A percentile compares a stretch with the other conserved stretches of the same genome.
These are phyloP conservation scores for Lactarius evosmus DNA, from an alignment of 768 basidiomycete genomes.

Conservation along the genomic window DNA sequence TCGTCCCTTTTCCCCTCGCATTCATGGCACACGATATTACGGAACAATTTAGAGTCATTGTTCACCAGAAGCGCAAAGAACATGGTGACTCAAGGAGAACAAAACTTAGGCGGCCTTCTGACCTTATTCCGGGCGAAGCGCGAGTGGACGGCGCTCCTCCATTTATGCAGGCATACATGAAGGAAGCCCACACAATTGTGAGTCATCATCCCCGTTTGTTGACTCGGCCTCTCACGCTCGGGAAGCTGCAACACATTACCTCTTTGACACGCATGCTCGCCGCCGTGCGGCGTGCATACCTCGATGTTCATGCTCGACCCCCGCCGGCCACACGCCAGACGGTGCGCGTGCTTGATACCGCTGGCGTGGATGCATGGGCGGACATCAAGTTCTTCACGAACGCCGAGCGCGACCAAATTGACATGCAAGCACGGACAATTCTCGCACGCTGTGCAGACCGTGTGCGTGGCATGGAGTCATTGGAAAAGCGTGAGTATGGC, in stretches of 20 bases:
- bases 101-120: conserved; percentile 1
- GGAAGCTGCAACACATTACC: conserved; percentile 68
- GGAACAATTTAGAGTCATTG: conserved; percentile 15
- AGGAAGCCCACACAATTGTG: conserved; percentile 74
- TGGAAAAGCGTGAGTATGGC: conserved; percentile 76
- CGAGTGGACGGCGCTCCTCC: conserved; percentile 28
- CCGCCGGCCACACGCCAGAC: conserved; percentile 52
- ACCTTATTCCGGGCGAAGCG: conserved; percentile 17
- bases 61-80: conserved; percentile 16
- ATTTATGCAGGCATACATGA: conserved; percentile 63
- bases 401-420: conserved; percentile 93
- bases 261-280: conserved; percentile 69
- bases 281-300: conserved; percentile 80
- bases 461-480: conserved; percentile 80
- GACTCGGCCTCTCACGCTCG: conserved; percentile 10
- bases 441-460: conserved; percentile 82
- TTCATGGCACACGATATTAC: conserved; percentile 22
- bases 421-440: conserved; percentile 85
- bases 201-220: conserved; percentile 31
- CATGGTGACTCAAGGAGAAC: conserved; percentile 8
- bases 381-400: conserved; percentile 73
- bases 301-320: conserved; percentile 66
- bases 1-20: neutral
- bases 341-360: conserved; percentile 54
- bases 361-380: conserved; percentile 50